These are phyloP conservation scores for Arthroderma sp. DNA, from an alignment of 2,329 filamentous ascomycete genomes.

Conservation along the genomic window DNA sequence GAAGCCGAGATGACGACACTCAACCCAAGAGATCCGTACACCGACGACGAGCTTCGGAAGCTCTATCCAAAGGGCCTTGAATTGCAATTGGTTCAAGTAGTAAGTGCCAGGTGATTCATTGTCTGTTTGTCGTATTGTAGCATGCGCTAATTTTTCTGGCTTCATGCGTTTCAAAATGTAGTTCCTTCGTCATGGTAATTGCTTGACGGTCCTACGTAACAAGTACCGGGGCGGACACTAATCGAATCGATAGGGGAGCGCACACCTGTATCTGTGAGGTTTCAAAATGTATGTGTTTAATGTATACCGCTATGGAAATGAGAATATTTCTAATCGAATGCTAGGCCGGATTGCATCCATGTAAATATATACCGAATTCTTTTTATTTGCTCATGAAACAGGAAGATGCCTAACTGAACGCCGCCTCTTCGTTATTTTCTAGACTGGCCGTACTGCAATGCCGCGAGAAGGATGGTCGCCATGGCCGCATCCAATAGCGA, in stretches of 20 bases:
- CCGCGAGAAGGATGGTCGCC: constrained; percentile 56
- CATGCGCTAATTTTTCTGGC: constrained; percentile 3
- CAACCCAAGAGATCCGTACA: constrained; percentile 61
- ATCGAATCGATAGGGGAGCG: constrained; percentile 43
- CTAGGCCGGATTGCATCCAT: constrained; percentile 37
- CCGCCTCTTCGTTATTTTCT: not conserved
- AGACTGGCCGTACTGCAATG: constrained; percentile 84
- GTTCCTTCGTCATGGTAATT: constrained; percentile 57
- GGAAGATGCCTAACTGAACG: not conserved
- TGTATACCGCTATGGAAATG: no score
- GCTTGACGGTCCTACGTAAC: constrained; percentile 2
- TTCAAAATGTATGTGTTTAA: constrained; percentile 50
- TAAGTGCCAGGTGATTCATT: constrained; percentile 24
- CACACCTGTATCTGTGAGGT: constrained; percentile 75
- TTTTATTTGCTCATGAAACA: no score
- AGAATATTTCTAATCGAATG: not conserved
- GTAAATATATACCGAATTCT: constrained; percentile 19
- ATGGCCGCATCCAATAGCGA: constrained; percentile 44
- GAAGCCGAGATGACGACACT: constrained; percentile 58
- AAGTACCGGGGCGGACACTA: not conserved
- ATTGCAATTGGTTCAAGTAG: constrained; percentile 79
- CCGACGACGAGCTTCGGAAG: constrained; percentile 60
- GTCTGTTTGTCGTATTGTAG: not conserved
- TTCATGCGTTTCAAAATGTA: constrained; percentile 10
- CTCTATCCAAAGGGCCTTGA: constrained; percentile 72